phyloP scores from a whole-genome alignment of 192 early-diverging fungal genomes.

The Dissophora ornata region DNA sequence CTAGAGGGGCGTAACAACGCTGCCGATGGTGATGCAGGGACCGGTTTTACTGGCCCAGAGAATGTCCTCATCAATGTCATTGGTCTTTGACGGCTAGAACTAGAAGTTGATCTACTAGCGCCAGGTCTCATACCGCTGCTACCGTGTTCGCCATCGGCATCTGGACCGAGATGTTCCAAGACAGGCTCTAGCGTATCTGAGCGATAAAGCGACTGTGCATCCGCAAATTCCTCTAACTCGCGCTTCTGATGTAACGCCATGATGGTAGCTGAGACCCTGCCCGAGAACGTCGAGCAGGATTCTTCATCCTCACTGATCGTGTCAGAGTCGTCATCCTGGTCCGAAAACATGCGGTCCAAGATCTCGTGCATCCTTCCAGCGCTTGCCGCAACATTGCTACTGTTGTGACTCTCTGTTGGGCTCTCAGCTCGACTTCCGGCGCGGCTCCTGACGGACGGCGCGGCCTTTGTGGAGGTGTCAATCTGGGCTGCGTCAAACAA shows the following conservation, averaged over 20 bases:
- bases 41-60: constrained; percentile 7
- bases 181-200: constrained; percentile 39
- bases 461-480: neutral
- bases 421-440: constrained; percentile 41
- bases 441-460: constrained; percentile 22
- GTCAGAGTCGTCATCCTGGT: constrained; percentile 40
- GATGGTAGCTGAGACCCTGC: constrained; percentile 42
- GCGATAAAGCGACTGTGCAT: constrained; percentile 42
- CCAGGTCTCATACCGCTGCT: neutral
- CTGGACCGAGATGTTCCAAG: constrained; percentile 17
- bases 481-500: constrained; percentile 24
- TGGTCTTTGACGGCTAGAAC: neutral
- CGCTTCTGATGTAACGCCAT: constrained; percentile 37
- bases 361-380: constrained; percentile 51
- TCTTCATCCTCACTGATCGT: constrained; percentile 36
- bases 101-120: constrained; percentile 10
- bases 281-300: constrained; percentile 39
- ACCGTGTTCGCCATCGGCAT: neutral
- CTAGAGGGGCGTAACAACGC: constrained; percentile 17
- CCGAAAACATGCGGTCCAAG: constrained; percentile 54
- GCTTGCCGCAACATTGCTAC: constrained; percentile 38
- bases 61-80: constrained; percentile 19
- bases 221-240: constrained; percentile 31
- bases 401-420: constrained; percentile 39
- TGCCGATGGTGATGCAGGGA: constrained; percentile 10